phyloP scores from a whole-genome alignment of 768 basidiomycete genomes.

The Boletus barrowsii region DNA sequence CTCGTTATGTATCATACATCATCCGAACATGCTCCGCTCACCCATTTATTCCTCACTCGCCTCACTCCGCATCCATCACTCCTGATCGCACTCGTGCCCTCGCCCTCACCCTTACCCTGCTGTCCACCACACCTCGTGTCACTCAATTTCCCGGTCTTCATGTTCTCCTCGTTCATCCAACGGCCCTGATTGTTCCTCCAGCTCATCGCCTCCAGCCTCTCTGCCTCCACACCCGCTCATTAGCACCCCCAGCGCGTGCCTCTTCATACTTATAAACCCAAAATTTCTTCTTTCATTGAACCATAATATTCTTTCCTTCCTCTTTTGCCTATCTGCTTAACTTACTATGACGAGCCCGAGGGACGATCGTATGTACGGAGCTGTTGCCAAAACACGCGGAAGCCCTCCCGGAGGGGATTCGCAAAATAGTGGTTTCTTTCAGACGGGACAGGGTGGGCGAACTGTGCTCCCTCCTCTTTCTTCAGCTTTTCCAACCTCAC shows the following conservation, averaged over 20 bases:
- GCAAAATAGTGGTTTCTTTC: slow-evolving; percentile 65
- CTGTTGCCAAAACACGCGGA: slow-evolving; percentile 58
- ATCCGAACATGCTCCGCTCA: slow-evolving; percentile 27
- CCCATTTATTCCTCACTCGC: slow-evolving; percentile 30
- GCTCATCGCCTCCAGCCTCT: slow-evolving; percentile 38
- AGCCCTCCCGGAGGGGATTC: slow-evolving; percentile 62
- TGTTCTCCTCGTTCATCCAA: slow-evolving; percentile 46
- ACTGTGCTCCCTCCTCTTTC: slow-evolving; percentile 83
- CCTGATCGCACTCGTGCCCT: slow-evolving; percentile 32
- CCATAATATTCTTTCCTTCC: slow-evolving; percentile 42
- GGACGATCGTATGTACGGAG: slow-evolving; percentile 70
- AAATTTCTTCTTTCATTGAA: slow-evolving; percentile 50
- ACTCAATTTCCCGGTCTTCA: slow-evolving; percentile 40
- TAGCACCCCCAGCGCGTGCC: slow-evolving; percentile 44
- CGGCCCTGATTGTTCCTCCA: slow-evolving; percentile 41
- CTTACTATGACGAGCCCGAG: slow-evolving; percentile 66
- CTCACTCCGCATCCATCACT: slow-evolving; percentile 28
- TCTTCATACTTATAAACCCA: slow-evolving; percentile 48
- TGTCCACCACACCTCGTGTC: slow-evolving; percentile 48
- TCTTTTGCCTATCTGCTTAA: slow-evolving; percentile 57
- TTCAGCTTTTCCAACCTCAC: slow-evolving; percentile 84
- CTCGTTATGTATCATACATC: slow-evolving; percentile 26
- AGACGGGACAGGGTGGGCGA: slow-evolving; percentile 86
- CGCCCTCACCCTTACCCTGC: slow-evolving; percentile 36
- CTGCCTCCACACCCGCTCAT: slow-evolving; percentile 36